Conservation (phyloP, 202 grass and related monocot species). For the Carex arenaria region DNA sequence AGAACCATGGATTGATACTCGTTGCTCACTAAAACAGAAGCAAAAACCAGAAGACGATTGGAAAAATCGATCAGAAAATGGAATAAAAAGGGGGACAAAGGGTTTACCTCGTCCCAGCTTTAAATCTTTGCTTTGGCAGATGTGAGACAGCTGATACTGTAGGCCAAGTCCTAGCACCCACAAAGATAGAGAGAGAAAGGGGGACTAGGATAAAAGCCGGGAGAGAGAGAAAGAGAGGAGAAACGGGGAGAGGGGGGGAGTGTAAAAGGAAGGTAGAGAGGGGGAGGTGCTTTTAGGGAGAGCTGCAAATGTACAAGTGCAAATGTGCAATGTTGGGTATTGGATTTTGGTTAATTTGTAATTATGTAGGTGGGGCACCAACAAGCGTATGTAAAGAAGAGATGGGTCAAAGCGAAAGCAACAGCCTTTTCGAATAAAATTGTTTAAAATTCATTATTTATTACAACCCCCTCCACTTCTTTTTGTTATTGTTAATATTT, state of each 20-base stretch:
- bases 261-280: background rate
- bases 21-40: background rate
- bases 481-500: slow-evolving; percentile 12
- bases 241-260: background rate
- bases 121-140: slow-evolving; percentile 2
- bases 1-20: background rate
- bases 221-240: background rate
- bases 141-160: slow-evolving; percentile 13
- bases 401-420: slow-evolving; percentile 26
- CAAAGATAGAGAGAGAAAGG: background rate
- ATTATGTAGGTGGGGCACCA: background rate
- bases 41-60: background rate
- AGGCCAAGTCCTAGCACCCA: slow-evolving; percentile 1
- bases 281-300: background rate
- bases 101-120: slow-evolving; percentile 20
- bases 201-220: background rate
- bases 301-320: background rate
- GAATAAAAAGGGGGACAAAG: background rate
- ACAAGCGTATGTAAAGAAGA: slow-evolving; percentile 23
- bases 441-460: background rate
- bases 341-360: slow-evolving; percentile 20
- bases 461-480: background rate
- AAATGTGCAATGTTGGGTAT: background rate
- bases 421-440: background rate
- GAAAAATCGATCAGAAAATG: slow-evolving; percentile 20